Evolutionary conservation across 495 filamentous ascomycete species (phyloP).

Genomic region (Peziza echinospora): DNA sequence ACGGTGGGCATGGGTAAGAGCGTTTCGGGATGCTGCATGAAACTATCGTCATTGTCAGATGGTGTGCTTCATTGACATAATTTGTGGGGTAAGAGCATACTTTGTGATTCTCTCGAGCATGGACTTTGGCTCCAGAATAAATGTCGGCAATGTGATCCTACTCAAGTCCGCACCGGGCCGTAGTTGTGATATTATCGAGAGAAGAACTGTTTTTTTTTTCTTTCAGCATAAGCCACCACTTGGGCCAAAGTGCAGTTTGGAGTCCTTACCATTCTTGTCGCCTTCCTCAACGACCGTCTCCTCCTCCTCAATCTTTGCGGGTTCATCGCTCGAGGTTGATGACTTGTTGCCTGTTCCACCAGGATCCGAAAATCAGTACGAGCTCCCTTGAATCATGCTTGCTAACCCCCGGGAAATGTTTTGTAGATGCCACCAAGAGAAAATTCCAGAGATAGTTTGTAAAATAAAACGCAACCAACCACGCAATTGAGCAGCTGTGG

Average conservation of each 20-base stretch:
- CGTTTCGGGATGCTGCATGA: slow-evolving; percentile 98
- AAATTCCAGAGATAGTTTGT: no score
- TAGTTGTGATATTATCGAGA: slow-evolving; percentile 74
- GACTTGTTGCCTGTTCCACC: neutral
- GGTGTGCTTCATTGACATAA: neutral
- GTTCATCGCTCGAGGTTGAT: neutral
- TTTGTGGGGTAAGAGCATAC: slow-evolving; percentile 27
- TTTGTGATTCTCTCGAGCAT: slow-evolving; percentile 99
- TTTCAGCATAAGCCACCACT: no score
- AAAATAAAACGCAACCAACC: neutral
- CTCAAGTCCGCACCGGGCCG: slow-evolving; percentile 88
- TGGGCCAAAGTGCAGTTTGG: no score
- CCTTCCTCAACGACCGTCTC: slow-evolving; percentile 20
- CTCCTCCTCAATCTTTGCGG: slow-evolving; percentile 9
- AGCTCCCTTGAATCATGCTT: no score
- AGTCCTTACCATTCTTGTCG: slow-evolving; percentile 18
- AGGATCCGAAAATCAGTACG: no score
- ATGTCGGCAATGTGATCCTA: slow-evolving; percentile 84
- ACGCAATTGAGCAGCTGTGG: neutral
- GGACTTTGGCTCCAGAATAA: slow-evolving; percentile 89
- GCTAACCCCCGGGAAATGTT: no score
- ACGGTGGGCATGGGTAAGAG: slow-evolving; percentile 69
- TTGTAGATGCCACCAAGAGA: no score
- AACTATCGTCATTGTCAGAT: slow-evolving; percentile 32
- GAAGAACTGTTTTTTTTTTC: slow-evolving; percentile 17